Percentiles rank a stretch among this genome's conserved stretches.
phyloP scores from a whole-genome alignment of 1,284 basidiomycete species.

The Prillingera fragicola region DNA sequence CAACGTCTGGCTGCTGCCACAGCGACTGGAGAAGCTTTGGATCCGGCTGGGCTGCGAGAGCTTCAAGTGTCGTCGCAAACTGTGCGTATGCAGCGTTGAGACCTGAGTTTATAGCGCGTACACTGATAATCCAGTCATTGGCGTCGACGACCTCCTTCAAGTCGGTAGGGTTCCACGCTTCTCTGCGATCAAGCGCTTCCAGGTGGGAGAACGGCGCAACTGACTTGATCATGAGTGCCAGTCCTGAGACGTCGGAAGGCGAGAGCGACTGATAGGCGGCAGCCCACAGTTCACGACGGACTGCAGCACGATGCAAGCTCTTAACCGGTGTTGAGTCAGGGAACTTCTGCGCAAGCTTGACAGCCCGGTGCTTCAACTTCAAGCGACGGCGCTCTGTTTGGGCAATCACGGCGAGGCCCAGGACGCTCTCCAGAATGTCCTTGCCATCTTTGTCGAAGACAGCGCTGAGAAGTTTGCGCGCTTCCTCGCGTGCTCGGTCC shows the following conservation, averaged over 20 bases:
- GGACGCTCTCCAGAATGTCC: constrained; percentile 30
- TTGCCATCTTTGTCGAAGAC: constrained; percentile 44
- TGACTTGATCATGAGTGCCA: constrained; percentile 57
- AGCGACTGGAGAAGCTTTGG: constrained; percentile 54
- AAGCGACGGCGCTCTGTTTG: constrained; percentile 24
- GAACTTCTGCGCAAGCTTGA: neutral
- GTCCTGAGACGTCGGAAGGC: constrained; percentile 56
- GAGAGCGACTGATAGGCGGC: constrained; percentile 59
- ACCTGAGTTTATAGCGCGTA: constrained; percentile 55
- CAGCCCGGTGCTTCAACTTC: constrained; percentile 10
- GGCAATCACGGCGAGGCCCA: constrained; percentile 30
- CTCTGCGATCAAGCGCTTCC: constrained; percentile 53
- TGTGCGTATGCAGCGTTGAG: constrained; percentile 57
- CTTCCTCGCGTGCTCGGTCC: constrained; percentile 34
- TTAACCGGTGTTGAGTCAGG: constrained; percentile 21
- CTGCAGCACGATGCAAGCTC: constrained; percentile 35
- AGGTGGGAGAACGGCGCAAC: constrained; percentile 61
- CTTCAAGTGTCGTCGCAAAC: constrained; percentile 59
- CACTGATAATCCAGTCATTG: constrained; percentile 37
- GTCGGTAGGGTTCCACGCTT: constrained; percentile 40
- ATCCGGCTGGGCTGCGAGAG: constrained; percentile 56
- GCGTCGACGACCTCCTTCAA: constrained; percentile 34
- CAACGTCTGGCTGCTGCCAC: constrained; percentile 51
- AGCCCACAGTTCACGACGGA: constrained; percentile 62
- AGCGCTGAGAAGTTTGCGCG: constrained; percentile 41